Evolutionary conservation across 2,329 filamentous ascomycete genomes (phyloP).

Genomic region (Fusarium avenaceum): DNA sequence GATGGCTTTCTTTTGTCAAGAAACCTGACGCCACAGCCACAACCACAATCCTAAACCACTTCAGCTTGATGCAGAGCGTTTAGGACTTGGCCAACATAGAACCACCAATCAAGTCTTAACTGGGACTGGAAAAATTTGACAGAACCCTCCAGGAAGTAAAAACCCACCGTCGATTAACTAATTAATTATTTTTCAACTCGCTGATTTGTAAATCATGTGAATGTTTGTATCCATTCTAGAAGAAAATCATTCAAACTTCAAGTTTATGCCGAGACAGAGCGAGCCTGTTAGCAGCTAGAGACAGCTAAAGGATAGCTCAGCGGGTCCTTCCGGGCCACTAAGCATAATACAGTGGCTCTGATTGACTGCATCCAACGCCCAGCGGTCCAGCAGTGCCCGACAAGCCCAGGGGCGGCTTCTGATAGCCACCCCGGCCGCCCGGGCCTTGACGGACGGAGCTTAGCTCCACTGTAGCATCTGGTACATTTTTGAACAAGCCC

Average conservation of each 20-base stretch:
- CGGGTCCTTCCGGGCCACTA: slow-evolving; percentile 50
- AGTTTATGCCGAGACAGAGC: slow-evolving; percentile 50
- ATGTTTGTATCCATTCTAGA: slow-evolving; percentile 23
- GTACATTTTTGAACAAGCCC: slow-evolving; percentile 35
- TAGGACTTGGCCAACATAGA: slow-evolving; percentile 10
- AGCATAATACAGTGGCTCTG: slow-evolving; percentile 49
- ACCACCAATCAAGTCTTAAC: neutral
- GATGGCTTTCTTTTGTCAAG: slow-evolving; percentile 3
- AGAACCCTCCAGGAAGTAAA: neutral
- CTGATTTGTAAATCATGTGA: slow-evolving; percentile 15
- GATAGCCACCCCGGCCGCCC: slow-evolving; percentile 30
- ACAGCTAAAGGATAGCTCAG: slow-evolving; percentile 33
- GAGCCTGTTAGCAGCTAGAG: slow-evolving; percentile 28
- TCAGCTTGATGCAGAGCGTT: neutral
- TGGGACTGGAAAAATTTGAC: neutral
- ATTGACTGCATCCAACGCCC: slow-evolving; percentile 40
- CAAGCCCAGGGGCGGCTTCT: slow-evolving; percentile 33
- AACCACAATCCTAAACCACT: neutral
- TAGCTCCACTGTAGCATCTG: slow-evolving; percentile 30
- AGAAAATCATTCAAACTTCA: slow-evolving; percentile 22
- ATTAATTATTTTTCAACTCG: neutral
- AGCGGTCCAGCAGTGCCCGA: slow-evolving; percentile 30
- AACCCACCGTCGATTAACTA: slow-evolving; percentile 11
- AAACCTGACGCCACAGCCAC: slow-evolving; percentile 3
- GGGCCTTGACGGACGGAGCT: slow-evolving; percentile 21